These are phyloP conservation scores for Hypericum androsaemum DNA, from an alignment of 345 rosid genomes.

Conservation along the genomic window DNA sequence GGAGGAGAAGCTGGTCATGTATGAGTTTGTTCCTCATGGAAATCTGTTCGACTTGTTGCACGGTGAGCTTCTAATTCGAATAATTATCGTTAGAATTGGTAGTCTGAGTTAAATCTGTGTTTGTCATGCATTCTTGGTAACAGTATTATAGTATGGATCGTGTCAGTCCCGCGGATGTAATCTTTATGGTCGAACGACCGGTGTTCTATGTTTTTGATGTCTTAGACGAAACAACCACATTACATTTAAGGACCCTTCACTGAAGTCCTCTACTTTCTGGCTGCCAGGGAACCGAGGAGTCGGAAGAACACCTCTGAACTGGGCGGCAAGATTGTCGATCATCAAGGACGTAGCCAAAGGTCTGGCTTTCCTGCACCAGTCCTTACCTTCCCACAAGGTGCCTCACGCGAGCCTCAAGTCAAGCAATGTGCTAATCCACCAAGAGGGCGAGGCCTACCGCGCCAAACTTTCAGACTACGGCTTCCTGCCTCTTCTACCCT, in stretches of 20 bases:
- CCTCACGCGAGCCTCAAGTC: constrained; percentile 58
- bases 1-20: constrained; percentile 46
- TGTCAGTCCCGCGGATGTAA: no score
- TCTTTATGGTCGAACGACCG: no score
- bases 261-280: background rate
- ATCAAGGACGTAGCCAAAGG: constrained; percentile 39
- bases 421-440: constrained; percentile 28
- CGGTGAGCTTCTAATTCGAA: constrained; percentile 23
- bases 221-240: no score
- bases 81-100: no score
- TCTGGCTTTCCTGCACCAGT: constrained; percentile 33
- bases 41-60: constrained; percentile 43
- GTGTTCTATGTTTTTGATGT: no score
- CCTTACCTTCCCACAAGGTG: constrained; percentile 33
- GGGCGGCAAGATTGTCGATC: constrained; percentile 33
- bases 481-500: constrained; percentile 33
- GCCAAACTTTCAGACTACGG: constrained; percentile 40
- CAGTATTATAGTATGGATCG: no score
- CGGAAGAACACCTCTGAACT: constrained; percentile 32
- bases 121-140: no score
- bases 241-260: no score
- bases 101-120: no score
- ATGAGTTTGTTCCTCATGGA: constrained; percentile 34
- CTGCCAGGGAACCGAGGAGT: constrained; percentile 31
- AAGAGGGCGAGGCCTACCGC: constrained; percentile 14